Base-by-base conservation (phyloP, 164 flowering plant species). In the Magnolia sinica region DNA sequence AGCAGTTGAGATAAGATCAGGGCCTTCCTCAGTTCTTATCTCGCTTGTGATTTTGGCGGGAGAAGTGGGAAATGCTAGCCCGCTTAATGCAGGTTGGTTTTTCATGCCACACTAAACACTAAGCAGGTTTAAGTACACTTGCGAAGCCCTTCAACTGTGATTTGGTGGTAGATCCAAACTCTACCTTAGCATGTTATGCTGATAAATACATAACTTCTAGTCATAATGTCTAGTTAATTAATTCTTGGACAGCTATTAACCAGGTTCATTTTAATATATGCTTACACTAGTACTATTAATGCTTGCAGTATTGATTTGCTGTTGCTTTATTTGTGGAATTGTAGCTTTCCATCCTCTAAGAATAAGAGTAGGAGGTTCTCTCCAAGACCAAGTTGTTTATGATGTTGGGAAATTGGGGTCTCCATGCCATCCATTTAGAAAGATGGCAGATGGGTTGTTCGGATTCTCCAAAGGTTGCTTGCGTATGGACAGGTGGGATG, bases 401-500 rank as follows among this genome's bases (percentile, higher is more conserved):
- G 84, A 87, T 70, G 84, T 90, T 13, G 97, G 92, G 61, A 80
- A 55, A 72, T 76, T 83, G 76, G 81, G 59, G 11, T 52, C 77
- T 55, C 87, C 91, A 22, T 94, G 99, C 80, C 89, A 82, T 76
- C 93, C 88, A n/a, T 94, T 96, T 83, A 63, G 50, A 75, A 89
- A 86, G 80, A 79, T 66, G 79, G 70, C 69, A 31, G 84, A 70
- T 81, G 97, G 93, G 20, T 73, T 94, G 82, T 96, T 94, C 84
- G 97, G 96, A 24, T 96, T 89, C 84, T 89, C 97, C 20, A 82
- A 81, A 68, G 99, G 98, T 79, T 96, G 98, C 80, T 84, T 96
- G 61, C 82, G 18, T 61, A 83, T 87, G 93, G 69, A 80, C 2
- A 88, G 97, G 72, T 96, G 99, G 99, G 95, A 94, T 80, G 90